A percentile compares a stretch with the other conserved stretches of the same genome.
Conservation (phyloP, 345 rosid genomes). For the Cardamine chenopodiifolia region DNA sequence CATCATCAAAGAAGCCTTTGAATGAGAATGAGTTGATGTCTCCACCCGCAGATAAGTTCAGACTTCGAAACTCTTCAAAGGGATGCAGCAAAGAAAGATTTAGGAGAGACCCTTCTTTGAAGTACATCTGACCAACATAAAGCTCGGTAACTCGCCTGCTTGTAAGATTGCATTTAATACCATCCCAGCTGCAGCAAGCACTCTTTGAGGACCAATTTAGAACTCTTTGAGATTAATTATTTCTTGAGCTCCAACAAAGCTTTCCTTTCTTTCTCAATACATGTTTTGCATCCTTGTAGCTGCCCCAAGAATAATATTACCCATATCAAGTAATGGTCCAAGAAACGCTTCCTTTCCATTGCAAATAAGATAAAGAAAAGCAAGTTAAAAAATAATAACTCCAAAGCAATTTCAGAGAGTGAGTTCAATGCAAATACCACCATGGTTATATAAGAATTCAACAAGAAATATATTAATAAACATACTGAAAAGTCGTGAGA, state of each 20-base stretch:
- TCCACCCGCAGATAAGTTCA: neutral
- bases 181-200: neutral
- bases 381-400: too few relatives aligned
- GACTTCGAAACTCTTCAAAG: neutral
- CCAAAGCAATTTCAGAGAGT: too few relatives aligned
- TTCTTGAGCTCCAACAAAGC: conserved; percentile 17
- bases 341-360: conserved; percentile 3
- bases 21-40: neutral
- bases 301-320: neutral
- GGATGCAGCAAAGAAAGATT: conserved; percentile 18
- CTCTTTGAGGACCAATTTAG: neutral
- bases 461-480: too few relatives aligned
- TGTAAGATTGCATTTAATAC: neutral
- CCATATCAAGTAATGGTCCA: neutral
- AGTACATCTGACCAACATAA: neutral
- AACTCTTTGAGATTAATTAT: neutral
- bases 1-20: conserved; percentile 25
- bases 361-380: too few relatives aligned
- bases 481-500: too few relatives aligned
- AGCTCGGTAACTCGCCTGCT: neutral
- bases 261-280: neutral
- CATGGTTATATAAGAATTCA: too few relatives aligned
- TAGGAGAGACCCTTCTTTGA: neutral
- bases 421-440: too few relatives aligned
- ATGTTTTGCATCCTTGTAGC: neutral